Evolutionary conservation across 805 yeast genomes (phyloP).

Genomic region (Saccharomycopsis sp.): DNA sequence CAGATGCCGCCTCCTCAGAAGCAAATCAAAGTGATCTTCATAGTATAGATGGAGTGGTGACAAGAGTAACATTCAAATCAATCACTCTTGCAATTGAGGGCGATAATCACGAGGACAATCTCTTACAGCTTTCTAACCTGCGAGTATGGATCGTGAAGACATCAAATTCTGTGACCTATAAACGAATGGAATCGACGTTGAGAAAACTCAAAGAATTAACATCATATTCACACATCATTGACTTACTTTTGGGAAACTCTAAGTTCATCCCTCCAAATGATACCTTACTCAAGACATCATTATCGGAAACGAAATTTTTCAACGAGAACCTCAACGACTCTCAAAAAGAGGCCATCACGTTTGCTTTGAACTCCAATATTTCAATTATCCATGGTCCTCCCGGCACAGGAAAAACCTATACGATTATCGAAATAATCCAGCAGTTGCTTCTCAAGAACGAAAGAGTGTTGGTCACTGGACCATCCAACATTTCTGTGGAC

Average conservation of each 20-base stretch:
- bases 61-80: slow-evolving; percentile 40
- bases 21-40: slow-evolving; percentile 12
- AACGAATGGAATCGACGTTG: slow-evolving; percentile 74
- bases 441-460: slow-evolving; percentile 54
- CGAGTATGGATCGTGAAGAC: slow-evolving; percentile 55
- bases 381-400: slow-evolving; percentile 71
- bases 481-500: slow-evolving; percentile 89
- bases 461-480: slow-evolving; percentile 82
- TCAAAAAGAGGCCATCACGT: slow-evolving; percentile 65
- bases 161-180: slow-evolving; percentile 63
- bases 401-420: slow-evolving; percentile 78
- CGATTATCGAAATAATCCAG: slow-evolving; percentile 72
- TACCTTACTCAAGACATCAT: slow-evolving; percentile 9
- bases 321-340: slow-evolving; percentile 46
- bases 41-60: slow-evolving; percentile 58
- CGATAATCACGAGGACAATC: slow-evolving; percentile 31
- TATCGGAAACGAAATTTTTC: slow-evolving; percentile 29
- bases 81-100: slow-evolving; percentile 60
- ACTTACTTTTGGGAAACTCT: slow-evolving; percentile 41
- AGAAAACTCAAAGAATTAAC: slow-evolving; percentile 50
- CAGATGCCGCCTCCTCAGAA: slow-evolving; percentile 15
- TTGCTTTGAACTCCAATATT: slow-evolving; percentile 54
- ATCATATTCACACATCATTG: slow-evolving; percentile 30
- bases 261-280: slow-evolving; percentile 30
- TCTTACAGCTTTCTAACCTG: slow-evolving; percentile 39